A percentile compares a stretch with the other conserved stretches of the same genome.
Evolutionary conservation across 2,329 filamentous ascomycete species (phyloP).

Genomic region (Herpotrichia juniperi): DNA sequence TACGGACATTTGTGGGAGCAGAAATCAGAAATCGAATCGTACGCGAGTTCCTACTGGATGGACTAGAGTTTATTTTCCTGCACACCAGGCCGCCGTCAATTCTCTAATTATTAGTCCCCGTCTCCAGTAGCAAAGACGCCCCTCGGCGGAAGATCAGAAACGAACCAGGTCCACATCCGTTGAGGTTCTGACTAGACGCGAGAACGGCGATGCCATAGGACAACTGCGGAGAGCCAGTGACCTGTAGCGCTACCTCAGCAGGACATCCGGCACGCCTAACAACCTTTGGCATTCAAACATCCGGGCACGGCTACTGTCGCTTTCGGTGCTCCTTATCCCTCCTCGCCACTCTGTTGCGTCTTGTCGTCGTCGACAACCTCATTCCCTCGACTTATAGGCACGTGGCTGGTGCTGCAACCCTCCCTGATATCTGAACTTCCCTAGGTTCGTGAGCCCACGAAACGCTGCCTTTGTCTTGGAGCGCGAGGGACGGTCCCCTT

Average conservation of each 20-base stretch:
- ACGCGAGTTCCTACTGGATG: conserved; percentile 23
- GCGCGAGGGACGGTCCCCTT: conserved; percentile 18
- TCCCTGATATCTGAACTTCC: background rate
- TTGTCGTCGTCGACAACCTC: conserved; percentile 9
- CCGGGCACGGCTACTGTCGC: conserved; percentile 19
- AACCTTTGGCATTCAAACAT: conserved; percentile 20
- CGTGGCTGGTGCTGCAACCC: conserved; percentile 7
- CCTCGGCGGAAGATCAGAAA: conserved; percentile 33
- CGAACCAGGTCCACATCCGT: conserved; percentile 35
- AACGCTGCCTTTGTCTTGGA: conserved; percentile 15
- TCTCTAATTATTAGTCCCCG: conserved; percentile 25
- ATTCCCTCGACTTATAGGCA: conserved; percentile 9
- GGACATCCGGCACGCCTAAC: conserved; percentile 2
- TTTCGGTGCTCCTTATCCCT: conserved; percentile 13
- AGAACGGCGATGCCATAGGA: conserved; percentile 31
- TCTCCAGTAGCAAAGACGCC: conserved; percentile 28
- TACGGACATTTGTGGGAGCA: background rate
- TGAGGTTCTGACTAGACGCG: conserved; percentile 32
- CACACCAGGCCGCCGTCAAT: conserved; percentile 31
- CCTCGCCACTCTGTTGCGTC: conserved; percentile 13
- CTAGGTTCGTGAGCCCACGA: conserved; percentile 18
- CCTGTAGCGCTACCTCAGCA: conserved; percentile 9
- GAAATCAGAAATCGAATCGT: conserved; percentile 3
- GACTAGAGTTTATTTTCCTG: conserved; percentile 20
- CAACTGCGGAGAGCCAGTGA: conserved; percentile 33